Base-by-base conservation (phyloP, 2,329 filamentous ascomycete genomes). In the Dothideomycetes sp. region DNA sequence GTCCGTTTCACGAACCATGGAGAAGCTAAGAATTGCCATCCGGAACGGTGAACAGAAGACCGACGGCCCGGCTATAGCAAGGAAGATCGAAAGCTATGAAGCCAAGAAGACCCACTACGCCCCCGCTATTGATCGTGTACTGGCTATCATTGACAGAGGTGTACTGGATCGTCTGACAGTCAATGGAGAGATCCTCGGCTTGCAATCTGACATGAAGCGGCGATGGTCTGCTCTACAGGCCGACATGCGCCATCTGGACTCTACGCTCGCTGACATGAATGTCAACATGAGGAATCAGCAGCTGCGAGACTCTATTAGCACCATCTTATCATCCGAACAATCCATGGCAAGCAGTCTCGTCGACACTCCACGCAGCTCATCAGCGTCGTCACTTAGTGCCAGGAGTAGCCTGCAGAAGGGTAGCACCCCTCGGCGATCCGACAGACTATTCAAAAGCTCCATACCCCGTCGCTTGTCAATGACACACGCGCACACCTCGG, bases 51-150 rank as follows among this genome's bases (percentile, higher is more conserved):
- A 81, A 52, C 81, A 91, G 47, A 62, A 86, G 43, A 81, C 79
- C 10, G 85, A 83, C 52, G 76, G 77, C 16, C 67, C 79, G 4
- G 68, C 70, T 2, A 73, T 91, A 63, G 69, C 71, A 45, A 93
- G 91, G 64, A 89, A 87, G 59, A 79, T 94, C 31, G 87, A 94
- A 59, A 93, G 75, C 51, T 98, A 94, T 58, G 88, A 95, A 57
- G 85, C 84, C 32, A 98, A 96, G 69, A 93, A 89, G 61, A 78
- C 78, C 43, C 89, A 96, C 58, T 98, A 96, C 54, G 83, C 87
- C 1, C 85, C 88, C 8, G 89, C 91, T 2, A 93, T 98, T 56
- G 85, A 91, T 56, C 77, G 88, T 31, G 86, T 98, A 5, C 65
- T 96, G 14, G 79, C 81, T 30, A 93, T 96, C 55, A 95, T 96